Base-by-base conservation (phyloP, 2,329 filamentous ascomycete genomes). In the Onygenales sp. region DNA sequence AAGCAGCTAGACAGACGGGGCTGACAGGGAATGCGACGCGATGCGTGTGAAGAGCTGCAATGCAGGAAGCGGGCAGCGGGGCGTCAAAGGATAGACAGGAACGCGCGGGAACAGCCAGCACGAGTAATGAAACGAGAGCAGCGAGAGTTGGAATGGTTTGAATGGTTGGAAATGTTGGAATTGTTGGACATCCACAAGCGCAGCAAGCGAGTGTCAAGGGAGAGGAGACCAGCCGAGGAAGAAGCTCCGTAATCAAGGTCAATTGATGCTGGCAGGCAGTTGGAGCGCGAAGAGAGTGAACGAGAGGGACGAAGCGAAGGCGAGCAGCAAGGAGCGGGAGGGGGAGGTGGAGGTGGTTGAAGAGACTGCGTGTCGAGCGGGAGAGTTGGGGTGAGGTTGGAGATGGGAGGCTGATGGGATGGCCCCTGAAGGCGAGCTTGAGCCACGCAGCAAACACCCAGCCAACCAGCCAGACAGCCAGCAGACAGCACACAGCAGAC, bases 261-360 rank as follows among this genome's bases (percentile, higher is more conserved):
- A 40, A 46, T 7, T 13, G 49, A 27, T 45, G 42, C 40, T 21
- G 21, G 40, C 31, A n/a, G 50, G 45, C 21, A 34, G 45, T 8
- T 17, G 45, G 11, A 34, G 43, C 13, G 43, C 43, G 48, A 11
- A 52, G 46, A 48, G 56, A 58, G 55, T 44, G 54, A 53, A 49
- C 53, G 39, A 6, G 40, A 34, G 47, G 42, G 49, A 21, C 36
- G 42, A 51, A 42, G 10, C 44, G 48, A 14, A 45, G 52, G 55
- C 52, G 52, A 53, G 51, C 58, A 55, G 58, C 52, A 56, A 54
- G 57, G 62, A 61, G 58, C 60, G 59, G 55, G 62, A 54, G 61
- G 58, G 58, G 45, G 54, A 57, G 44, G 53, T 52, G 45, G 54
- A 57, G 44, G 53, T 52, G 57, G 13, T 17, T 17, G 36, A 6